A percentile compares a stretch with the other conserved stretches of the same genome.
Conservation (phyloP, 78 protist genomes). For the Dictyostelium citrinum region DNA sequence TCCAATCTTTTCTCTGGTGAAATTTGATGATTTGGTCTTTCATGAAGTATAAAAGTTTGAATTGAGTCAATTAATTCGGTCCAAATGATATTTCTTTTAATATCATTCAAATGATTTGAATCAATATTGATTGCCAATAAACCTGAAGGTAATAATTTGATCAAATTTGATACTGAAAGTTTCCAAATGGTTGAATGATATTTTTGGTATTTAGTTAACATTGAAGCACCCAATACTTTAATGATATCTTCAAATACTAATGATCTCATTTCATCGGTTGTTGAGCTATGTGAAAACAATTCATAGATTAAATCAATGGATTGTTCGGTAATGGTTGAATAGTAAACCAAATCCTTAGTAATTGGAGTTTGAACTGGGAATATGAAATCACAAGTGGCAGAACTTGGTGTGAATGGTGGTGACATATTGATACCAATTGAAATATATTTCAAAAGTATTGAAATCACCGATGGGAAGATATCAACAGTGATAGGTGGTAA, state of each 20-base stretch:
- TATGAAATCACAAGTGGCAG: background rate
- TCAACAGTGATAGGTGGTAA: constrained; percentile 38
- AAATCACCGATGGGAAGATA: constrained; percentile 36
- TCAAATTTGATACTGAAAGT: constrained; percentile 39
- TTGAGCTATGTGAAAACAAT: constrained; percentile 19
- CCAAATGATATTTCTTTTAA: constrained; percentile 76
- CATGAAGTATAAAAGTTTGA: constrained; percentile 73
- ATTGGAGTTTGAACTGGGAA: background rate
- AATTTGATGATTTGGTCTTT: constrained; percentile 13
- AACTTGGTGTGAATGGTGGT: constrained; percentile 11
- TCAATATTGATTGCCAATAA: constrained; percentile 47
- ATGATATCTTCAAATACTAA: constrained; percentile 64
- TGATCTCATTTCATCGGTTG: constrained; percentile 65
- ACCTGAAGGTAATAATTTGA: constrained; percentile 38
- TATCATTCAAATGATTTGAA: constrained; percentile 37
- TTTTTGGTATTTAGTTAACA: constrained; percentile 60
- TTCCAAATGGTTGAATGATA: constrained; percentile 77
- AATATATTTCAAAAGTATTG: constrained; percentile 48
- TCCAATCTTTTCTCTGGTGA: constrained; percentile 57
- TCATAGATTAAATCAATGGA: constrained; percentile 41
- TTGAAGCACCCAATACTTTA: constrained; percentile 71
- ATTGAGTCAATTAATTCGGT: constrained; percentile 74
- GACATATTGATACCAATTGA: constrained; percentile 29
- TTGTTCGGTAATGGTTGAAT: constrained; percentile 58
- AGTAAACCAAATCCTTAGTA: constrained; percentile 39